These are phyloP conservation scores for Kuraishia piskuri DNA, from an alignment of 805 yeast genomes.

Conservation along the genomic window DNA sequence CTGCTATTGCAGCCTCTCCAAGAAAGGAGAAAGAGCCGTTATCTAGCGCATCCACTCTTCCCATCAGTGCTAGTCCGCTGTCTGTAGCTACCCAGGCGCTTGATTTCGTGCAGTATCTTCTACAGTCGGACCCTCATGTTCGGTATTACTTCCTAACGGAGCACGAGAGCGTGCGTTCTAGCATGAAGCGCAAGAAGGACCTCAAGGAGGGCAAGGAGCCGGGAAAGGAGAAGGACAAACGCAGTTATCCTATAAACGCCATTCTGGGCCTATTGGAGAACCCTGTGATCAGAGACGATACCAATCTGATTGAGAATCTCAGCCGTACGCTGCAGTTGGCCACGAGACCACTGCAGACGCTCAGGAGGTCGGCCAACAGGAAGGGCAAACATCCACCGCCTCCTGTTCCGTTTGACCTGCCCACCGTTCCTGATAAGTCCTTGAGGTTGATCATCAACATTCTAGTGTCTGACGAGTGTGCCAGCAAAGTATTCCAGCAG, in stretches of 20 bases:
- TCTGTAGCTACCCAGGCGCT: slow-evolving; percentile 70
- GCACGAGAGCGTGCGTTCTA: slow-evolving; percentile 46
- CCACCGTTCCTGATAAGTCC: slow-evolving; percentile 55
- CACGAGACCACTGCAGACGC: slow-evolving; percentile 58
- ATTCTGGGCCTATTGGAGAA: slow-evolving; percentile 56
- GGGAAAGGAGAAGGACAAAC: neutral
- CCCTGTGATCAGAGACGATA: slow-evolving; percentile 59
- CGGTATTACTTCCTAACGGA: slow-evolving; percentile 73
- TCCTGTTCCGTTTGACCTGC: slow-evolving; percentile 30
- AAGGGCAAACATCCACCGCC: slow-evolving; percentile 3
- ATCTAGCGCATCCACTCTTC: slow-evolving; percentile 19
- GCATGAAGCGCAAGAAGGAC: slow-evolving; percentile 28
- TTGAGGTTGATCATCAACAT: slow-evolving; percentile 57
- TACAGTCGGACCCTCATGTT: slow-evolving; percentile 59
- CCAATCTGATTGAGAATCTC: slow-evolving; percentile 65
- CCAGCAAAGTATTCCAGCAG: slow-evolving; percentile 77
- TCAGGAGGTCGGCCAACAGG: slow-evolving; percentile 26
- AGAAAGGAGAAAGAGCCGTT: slow-evolving; percentile 4
- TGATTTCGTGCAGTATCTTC: slow-evolving; percentile 62
- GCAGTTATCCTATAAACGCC: slow-evolving; percentile 58
- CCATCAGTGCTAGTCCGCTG: slow-evolving; percentile 57
- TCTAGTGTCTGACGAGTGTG: slow-evolving; percentile 74
- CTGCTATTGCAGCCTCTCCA: slow-evolving; percentile 1
- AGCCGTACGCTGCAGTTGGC: slow-evolving; percentile 71
- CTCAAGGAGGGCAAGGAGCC: slow-evolving; percentile 26